These are phyloP conservation scores for Gossypium stocksii DNA, from an alignment of 345 rosid genomes.

Conservation along the genomic window DNA sequence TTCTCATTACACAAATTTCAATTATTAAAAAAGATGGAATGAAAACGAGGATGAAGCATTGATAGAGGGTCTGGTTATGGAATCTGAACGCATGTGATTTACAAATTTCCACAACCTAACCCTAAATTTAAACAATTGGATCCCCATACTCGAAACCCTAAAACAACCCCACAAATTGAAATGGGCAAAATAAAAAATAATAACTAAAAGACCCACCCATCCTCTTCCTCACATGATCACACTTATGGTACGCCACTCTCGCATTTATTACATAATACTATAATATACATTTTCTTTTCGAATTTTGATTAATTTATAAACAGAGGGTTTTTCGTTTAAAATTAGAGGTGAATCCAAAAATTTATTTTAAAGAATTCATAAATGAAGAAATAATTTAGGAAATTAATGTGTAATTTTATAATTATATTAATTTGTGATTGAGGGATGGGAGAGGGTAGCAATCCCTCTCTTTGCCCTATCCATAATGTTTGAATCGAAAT, in stretches of 20 bases:
- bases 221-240: conserved; percentile 12
- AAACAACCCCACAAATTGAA: neutral
- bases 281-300: no score
- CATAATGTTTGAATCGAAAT: no score
- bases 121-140: neutral
- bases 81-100: conserved; percentile 7
- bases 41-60: neutral
- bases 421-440: no score
- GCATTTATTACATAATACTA: neutral
- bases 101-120: neutral
- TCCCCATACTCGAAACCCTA: neutral
- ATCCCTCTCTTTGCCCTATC: no score
- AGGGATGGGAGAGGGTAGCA: no score
- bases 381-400: no score
- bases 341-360: no score
- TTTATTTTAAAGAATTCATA: no score
- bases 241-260: conserved; percentile 4
- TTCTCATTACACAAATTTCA: no score
- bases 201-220: neutral
- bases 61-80: neutral
- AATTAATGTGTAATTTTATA: accelerated
- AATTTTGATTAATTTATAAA: no score
- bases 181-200: neutral
- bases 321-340: no score
- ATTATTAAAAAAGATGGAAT: neutral